phyloP scores from a whole-genome alignment of 1,284 basidiomycete species.

The Boletellus deceptivus region DNA sequence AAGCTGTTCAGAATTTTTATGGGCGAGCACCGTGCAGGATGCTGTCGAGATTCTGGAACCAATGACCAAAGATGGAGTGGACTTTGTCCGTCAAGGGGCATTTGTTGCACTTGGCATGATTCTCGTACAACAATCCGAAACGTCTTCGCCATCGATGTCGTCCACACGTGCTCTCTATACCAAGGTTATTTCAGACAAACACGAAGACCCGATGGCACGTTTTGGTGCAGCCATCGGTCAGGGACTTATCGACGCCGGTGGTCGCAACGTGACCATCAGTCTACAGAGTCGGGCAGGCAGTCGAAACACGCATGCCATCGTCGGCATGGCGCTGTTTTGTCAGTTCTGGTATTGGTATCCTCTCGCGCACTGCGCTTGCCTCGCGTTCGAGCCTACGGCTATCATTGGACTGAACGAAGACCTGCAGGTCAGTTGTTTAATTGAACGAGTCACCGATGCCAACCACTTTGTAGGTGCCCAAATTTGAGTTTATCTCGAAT shows the following conservation, averaged over 20 bases:
- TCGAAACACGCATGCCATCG: conserved; percentile 87
- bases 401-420: conserved; percentile 88
- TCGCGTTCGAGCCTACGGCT: conserved; percentile 92
- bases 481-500: conserved; percentile 88
- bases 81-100: conserved; percentile 97
- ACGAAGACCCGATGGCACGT: conserved; percentile 96
- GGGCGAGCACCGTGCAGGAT: conserved; percentile 49
- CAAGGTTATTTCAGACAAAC: conserved; percentile 91
- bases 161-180: conserved; percentile 79
- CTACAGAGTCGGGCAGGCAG: conserved; percentile 90
- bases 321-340: conserved; percentile 94
- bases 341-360: conserved; percentile 99
- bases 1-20: not conserved
- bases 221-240: conserved; percentile 94
- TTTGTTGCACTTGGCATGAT: conserved; percentile 95
- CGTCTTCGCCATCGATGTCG: conserved; percentile 77
- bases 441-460: conserved; percentile 2
- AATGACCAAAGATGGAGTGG: conserved; percentile 94
- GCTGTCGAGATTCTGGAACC: conserved; percentile 94
- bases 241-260: conserved; percentile 95
- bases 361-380: conserved; percentile 87
- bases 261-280: conserved; percentile 91
- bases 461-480: conserved; percentile 61
- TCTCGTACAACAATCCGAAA: conserved; percentile 92
- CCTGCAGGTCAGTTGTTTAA: conserved; percentile 60